A percentile compares a stretch with the other conserved stretches of the same genome.
Conservation (phyloP, 1,284 basidiomycete genomes). For the Ustilago curta region DNA sequence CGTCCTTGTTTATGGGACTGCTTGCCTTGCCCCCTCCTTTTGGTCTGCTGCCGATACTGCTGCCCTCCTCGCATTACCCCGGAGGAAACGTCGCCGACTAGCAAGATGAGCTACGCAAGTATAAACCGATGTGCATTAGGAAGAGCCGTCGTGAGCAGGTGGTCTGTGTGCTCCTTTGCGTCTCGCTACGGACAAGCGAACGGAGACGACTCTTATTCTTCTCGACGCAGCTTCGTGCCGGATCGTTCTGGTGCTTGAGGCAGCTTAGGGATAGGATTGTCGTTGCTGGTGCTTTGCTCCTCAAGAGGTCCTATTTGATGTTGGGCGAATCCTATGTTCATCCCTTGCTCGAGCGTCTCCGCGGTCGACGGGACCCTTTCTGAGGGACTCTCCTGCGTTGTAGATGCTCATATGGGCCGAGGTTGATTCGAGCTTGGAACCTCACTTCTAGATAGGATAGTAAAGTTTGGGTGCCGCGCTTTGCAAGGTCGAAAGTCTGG, state of each 20-base stretch:
- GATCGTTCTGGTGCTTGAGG: slow-evolving; percentile 34
- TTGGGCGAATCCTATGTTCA: slow-evolving; percentile 54
- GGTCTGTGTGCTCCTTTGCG: slow-evolving; percentile 59
- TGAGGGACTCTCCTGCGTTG: slow-evolving; percentile 47
- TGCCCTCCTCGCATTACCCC: not conserved
- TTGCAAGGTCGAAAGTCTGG: slow-evolving; percentile 57
- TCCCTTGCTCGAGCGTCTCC: slow-evolving; percentile 49
- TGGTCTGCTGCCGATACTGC: slow-evolving; percentile 9
- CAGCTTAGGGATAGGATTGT: slow-evolving; percentile 7
- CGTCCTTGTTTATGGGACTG: slow-evolving; percentile 6
- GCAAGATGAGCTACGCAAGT: slow-evolving; percentile 64
- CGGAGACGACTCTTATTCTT: slow-evolving; percentile 24
- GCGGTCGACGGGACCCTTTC: slow-evolving; percentile 37
- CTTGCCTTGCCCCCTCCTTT: slow-evolving; percentile 11
- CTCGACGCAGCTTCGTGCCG: slow-evolving; percentile 26
- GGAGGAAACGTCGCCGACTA: slow-evolving; percentile 34
- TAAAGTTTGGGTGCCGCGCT: slow-evolving; percentile 52
- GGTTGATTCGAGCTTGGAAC: slow-evolving; percentile 56
- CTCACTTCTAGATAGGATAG: slow-evolving; percentile 44
- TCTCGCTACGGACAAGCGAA: slow-evolving; percentile 36
- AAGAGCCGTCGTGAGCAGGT: slow-evolving; percentile 70
- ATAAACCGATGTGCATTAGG: slow-evolving; percentile 67
- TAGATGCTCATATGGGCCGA: slow-evolving; percentile 24
- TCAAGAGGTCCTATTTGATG: slow-evolving; percentile 40
- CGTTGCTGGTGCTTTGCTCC: slow-evolving; percentile 36